Evolutionary conservation across 2,329 filamentous ascomycete species (phyloP).

Genomic region (Penicillium sp.): DNA sequence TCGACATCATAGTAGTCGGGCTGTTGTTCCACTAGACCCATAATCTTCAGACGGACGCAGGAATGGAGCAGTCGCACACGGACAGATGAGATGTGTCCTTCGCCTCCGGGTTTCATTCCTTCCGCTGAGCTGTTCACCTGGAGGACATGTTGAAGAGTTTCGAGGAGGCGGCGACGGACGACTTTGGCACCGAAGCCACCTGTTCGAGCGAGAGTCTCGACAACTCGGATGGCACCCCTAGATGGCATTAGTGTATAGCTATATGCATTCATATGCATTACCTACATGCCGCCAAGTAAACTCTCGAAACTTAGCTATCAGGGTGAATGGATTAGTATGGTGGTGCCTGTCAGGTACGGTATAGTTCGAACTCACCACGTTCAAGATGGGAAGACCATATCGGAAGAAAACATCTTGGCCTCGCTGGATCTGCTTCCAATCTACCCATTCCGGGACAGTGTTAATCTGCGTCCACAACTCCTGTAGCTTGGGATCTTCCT

Average conservation of each 20-base stretch:
- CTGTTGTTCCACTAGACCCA: constrained; percentile 59
- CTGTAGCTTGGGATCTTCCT: constrained; percentile 59
- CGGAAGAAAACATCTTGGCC: constrained; percentile 79
- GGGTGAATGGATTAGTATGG: constrained; percentile 10
- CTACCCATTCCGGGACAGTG: constrained; percentile 73
- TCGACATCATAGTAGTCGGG: constrained; percentile 67
- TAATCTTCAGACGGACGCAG: constrained; percentile 67
- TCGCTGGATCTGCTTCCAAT: constrained; percentile 74
- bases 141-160: constrained; percentile 77
- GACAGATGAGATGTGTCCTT: constrained; percentile 67
- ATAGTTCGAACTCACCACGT: constrained; percentile 44
- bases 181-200: constrained; percentile 73
- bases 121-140: constrained; percentile 69
- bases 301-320: constrained; percentile 37
- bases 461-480: constrained; percentile 70
- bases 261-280: not conserved
- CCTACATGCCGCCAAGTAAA: constrained; percentile 33
- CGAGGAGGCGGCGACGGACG: constrained; percentile 67
- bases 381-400: constrained; percentile 70
- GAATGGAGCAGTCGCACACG: constrained; percentile 73
- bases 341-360: not conserved
- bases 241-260: not conserved
- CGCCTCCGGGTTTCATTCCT: constrained; percentile 69
- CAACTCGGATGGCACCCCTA: constrained; percentile 69
- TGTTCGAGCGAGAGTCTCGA: constrained; percentile 74